Percentiles rank a stretch among this genome's conserved stretches.
These are phyloP conservation scores for Microdochium bolleyi DNA, from an alignment of 2,329 filamentous ascomycete genomes.

Conservation along the genomic window DNA sequence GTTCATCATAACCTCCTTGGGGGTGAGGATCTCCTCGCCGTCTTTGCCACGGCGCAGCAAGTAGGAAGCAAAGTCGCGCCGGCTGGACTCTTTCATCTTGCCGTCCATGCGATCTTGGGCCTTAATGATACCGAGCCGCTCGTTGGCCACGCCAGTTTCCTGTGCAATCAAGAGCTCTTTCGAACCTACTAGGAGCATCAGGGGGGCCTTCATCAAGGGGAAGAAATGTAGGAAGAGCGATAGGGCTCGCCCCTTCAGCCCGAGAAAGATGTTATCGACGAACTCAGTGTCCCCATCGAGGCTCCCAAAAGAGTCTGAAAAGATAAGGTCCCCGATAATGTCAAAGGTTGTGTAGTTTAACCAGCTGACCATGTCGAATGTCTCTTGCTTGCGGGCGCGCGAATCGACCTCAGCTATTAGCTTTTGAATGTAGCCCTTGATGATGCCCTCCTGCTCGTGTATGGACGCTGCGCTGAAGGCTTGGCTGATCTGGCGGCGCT, in stretches of 20 bases:
- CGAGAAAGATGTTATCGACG: background rate
- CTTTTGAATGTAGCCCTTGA: slow-evolving; percentile 7
- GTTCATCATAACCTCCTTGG: slow-evolving; percentile 5
- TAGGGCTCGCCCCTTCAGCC: background rate
- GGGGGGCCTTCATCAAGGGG: slow-evolving; percentile 3
- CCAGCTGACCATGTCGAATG: slow-evolving; percentile 10
- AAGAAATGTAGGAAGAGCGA: background rate
- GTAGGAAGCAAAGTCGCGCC: slow-evolving; percentile 4
- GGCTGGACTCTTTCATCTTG: background rate
- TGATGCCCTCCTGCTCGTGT: slow-evolving; percentile 12
- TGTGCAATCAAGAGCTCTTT: slow-evolving; percentile 4
- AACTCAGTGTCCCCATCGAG: slow-evolving; percentile 9
- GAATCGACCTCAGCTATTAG: background rate
- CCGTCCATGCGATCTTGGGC: background rate
- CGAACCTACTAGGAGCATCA: slow-evolving; percentile 1
- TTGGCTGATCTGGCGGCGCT: background rate
- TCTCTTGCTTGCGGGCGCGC: background rate
- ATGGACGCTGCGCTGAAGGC: slow-evolving; percentile 10
- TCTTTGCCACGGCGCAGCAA: slow-evolving; percentile 8
- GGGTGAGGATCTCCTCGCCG: slow-evolving; percentile 2
- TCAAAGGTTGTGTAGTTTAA: slow-evolving; percentile 7
- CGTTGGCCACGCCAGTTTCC: slow-evolving; percentile 5
- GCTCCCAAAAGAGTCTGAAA: slow-evolving; percentile 32
- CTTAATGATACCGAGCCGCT: slow-evolving; percentile 5
- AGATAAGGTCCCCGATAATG: slow-evolving; percentile 27